Base-by-base conservation (phyloP, 2,329 filamentous ascomycete genomes). In the Ambrosiella beaveri region DNA sequence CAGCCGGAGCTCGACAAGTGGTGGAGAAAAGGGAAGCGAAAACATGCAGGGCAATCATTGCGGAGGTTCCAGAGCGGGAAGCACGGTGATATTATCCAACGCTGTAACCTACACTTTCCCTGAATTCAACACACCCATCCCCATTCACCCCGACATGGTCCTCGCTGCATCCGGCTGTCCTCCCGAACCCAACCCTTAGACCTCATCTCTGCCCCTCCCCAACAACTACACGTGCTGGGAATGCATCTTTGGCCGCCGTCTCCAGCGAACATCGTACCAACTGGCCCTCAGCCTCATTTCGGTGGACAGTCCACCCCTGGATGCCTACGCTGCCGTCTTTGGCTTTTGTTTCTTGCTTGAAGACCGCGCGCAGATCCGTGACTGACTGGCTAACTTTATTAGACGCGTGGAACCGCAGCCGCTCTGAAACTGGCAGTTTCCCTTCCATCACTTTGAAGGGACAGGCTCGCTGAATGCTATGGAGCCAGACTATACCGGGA, bases 271-370 rank as follows among this genome's bases (percentile, higher is more conserved):
- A 57, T 75, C 80, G 1, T 63, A 82, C 0, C 86, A 94, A 68
- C 69, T 74, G 35, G 85, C 76, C 0, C 78, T 82, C 59, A 69
- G 72, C 2, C 69, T 90, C 1, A 72, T 86, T 2, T 70, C 66
- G 12, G 73, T 74, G 66, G 65, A 70, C 1, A 69, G 74, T 62
- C 74, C 78, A 53, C 73, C 76, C 0, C 73, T 74, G 1, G 66
- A 71, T 1, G 68, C 68, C 0, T 72, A 81, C 58, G 69, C 72
- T n/a, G 74, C 75, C 39, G 74, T 82, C 1, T 90, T 89, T 66
- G 82, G 80, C 40, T 84, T 88, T 59, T 81, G 80, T n/a, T 70
- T 85, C 15, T 74, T 81, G 35, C 82, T 83, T 61, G 75, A 82
- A 64, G 68, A 71, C 1, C 68, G 69, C 3, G 74, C 77, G 3